A percentile compares a stretch with the other conserved stretches of the same genome.
phyloP scores from a whole-genome alignment of 805 yeast species.

The Diddensiella caesifluorescens region DNA sequence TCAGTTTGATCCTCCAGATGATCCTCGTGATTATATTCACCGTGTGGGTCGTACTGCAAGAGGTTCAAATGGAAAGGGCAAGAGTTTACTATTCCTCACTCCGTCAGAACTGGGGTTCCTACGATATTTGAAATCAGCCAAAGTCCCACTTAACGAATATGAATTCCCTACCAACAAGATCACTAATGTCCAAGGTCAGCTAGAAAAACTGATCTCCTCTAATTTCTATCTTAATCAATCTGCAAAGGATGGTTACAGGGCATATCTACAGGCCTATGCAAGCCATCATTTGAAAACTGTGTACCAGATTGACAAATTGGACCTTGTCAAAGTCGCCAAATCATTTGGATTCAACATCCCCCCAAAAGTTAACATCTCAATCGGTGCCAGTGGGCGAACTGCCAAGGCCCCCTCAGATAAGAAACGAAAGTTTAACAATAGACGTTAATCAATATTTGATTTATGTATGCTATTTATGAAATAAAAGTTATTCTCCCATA shows the following conservation, averaged over 20 bases:
- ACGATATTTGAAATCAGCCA: slow-evolving; percentile 91
- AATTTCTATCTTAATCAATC: slow-evolving; percentile 90
- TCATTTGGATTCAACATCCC: slow-evolving; percentile 90
- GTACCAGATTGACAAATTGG: slow-evolving; percentile 91
- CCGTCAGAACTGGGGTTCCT: slow-evolving; percentile 93
- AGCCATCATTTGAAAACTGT: slow-evolving; percentile 95
- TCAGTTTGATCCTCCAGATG: slow-evolving; percentile 99
- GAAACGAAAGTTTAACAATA: slow-evolving; percentile 8
- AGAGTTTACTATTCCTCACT: slow-evolving; percentile 88
- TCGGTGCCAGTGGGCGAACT: slow-evolving; percentile 84
- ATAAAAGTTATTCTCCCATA: too few species aligned
- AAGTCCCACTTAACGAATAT: slow-evolving; percentile 94
- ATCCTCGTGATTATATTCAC: slow-evolving; percentile 98
- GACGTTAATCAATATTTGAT: too few species aligned
- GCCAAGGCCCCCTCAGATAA: slow-evolving; percentile 33
- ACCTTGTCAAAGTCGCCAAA: slow-evolving; percentile 88
- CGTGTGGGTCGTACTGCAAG: slow-evolving; percentile 99
- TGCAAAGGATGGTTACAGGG: slow-evolving; percentile 96
- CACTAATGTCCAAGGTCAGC: slow-evolving; percentile 92
- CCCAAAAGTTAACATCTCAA: slow-evolving; percentile 93
- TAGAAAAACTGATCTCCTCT: slow-evolving; percentile 83
- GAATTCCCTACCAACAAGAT: slow-evolving; percentile 93
- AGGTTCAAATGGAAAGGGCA: slow-evolving; percentile 78
- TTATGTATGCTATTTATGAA: too few species aligned
- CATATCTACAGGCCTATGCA: slow-evolving; percentile 95